Evolutionary conservation across 352 stramenopile genomes (phyloP).

Genomic region (Nothophytophthora sp.): DNA sequence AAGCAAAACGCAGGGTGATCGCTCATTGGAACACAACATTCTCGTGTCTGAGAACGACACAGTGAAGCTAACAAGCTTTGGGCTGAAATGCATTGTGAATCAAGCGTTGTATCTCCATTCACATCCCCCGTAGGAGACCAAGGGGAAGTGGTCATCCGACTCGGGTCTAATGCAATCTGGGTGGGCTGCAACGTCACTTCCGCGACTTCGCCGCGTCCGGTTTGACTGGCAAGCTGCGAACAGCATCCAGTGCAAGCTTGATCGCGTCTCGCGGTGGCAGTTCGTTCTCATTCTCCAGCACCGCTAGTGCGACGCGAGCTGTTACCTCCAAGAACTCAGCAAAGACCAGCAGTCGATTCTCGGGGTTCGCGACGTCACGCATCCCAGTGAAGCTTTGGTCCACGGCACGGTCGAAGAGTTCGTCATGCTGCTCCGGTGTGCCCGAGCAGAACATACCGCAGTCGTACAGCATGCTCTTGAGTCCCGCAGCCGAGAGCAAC

Average conservation of each 20-base stretch:
- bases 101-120: too few relatives aligned
- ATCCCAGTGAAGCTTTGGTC: slow-evolving; percentile 65
- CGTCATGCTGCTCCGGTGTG: slow-evolving; percentile 51
- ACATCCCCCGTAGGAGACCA: too few relatives aligned
- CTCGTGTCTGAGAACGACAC: too few relatives aligned
- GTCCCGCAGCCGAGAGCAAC: slow-evolving; percentile 39
- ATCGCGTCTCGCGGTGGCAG: slow-evolving; percentile 67
- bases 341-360: slow-evolving; percentile 65
- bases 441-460: slow-evolving; percentile 77
- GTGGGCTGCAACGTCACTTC: too few relatives aligned
- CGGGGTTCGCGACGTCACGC: slow-evolving; percentile 25
- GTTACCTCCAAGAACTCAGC: slow-evolving; percentile 75
- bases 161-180: too few relatives aligned
- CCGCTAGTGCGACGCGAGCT: slow-evolving; percentile 56
- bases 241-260: slow-evolving; percentile 75
- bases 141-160: too few relatives aligned
- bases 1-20: too few relatives aligned
- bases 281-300: slow-evolving; percentile 57
- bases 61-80: too few relatives aligned
- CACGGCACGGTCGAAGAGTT: slow-evolving; percentile 59
- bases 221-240: slow-evolving; percentile 52
- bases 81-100: too few relatives aligned
- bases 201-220: slow-evolving; percentile 6
- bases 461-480: slow-evolving; percentile 77
- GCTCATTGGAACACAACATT: too few relatives aligned